Base-by-base conservation (phyloP, 257 asterid species). In the Ballota nigra region DNA sequence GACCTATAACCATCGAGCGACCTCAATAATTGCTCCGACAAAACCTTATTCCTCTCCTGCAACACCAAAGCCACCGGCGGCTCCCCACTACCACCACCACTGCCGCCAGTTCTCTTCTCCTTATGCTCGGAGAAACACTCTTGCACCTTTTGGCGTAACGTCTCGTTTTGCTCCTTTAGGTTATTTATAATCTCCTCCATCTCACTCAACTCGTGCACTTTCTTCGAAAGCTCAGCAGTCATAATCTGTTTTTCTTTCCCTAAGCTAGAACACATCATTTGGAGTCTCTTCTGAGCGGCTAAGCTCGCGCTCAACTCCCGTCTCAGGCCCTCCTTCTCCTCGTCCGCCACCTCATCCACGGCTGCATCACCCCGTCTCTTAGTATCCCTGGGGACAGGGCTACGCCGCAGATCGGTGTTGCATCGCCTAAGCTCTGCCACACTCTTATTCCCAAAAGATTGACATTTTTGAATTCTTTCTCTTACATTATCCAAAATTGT, bases 211-310 rank as follows among this genome's bases (percentile, higher is more conserved):
- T 88, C 87, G 5, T 87, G 95, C 0, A 75, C 89, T 11, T 82
- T 90, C 28, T 75, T 84, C 0, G 89, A 79, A 0, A 92, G 86
- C 80, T 92, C 95, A 1, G 77, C 66, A 0, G 89, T 82, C 91
- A 92, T 92, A 5, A 90, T 85, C 77, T 85, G 91, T 69, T 85
- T 92, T 58, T 90, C 98, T 62, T 84, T 90, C 5, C 93, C 93
- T 28, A 88, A 78, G 63, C 96, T 85, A 0, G 90, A 77, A 74
- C 95, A 90, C 95, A 87, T 77, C 1, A 77, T 76, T 43, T 82
- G 85, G 26, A 92, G 88, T 77, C 81, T 88, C 52, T 83, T 92
- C 29, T 86, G 81, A 0, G 92, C 92, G 11, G 86, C 89, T 75
- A 79, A 4, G 82, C 88, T 81, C 5, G 86, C 82, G 49, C 63